Base-by-base conservation (phyloP, 345 rosid genomes). In the Citrus cavaleriei region DNA sequence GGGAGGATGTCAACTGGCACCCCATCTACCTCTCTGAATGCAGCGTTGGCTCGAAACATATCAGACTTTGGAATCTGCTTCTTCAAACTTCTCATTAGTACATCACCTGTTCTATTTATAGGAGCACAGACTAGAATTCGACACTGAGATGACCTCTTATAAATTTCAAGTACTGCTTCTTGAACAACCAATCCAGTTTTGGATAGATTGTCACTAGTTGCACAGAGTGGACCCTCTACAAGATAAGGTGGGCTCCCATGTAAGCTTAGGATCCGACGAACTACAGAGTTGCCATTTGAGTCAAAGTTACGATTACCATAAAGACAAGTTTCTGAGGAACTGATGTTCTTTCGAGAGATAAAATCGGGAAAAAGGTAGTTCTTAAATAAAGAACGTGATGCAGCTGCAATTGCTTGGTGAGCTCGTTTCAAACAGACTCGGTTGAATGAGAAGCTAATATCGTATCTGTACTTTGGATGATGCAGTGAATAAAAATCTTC, bases 371-470 rank as follows among this genome's bases (percentile, higher is more conserved):
- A 87, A 28, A 78, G 32, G 74, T 78, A 83, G 42, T 72, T 81
- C 75, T 37, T 4, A 35, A 85, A 73, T n/a, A 60, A 65, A 72
- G 80, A 76, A 77, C 62, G 63, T 0, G 85, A 61, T 9, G 73
- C 81, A 16, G 85, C 85, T 78, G 80, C 76, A 10, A 83, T 68
- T 24, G 87, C 90, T 70, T 85, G 81, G 72, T 82, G 86, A 72
- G 83, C 84, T 68, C 87, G 79, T 62, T 84, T 84, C 28, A 83
- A 70, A 77, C 82, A 84, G n/a, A 82, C 83, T 81, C 89, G 78
- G 77, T 84, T 86, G 78, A 82, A 84, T 37, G 89, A 86, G 86
- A 84, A 84, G 78, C 83, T 78, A 68, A 86, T 74, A 58, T 86
- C 81, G 40, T 87, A 85, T 77, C 34, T 85, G 57, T 32, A 9